These are phyloP conservation scores for Aspergillus versicolor DNA, from an alignment of 2,329 filamentous ascomycete genomes.

Conservation along the genomic window DNA sequence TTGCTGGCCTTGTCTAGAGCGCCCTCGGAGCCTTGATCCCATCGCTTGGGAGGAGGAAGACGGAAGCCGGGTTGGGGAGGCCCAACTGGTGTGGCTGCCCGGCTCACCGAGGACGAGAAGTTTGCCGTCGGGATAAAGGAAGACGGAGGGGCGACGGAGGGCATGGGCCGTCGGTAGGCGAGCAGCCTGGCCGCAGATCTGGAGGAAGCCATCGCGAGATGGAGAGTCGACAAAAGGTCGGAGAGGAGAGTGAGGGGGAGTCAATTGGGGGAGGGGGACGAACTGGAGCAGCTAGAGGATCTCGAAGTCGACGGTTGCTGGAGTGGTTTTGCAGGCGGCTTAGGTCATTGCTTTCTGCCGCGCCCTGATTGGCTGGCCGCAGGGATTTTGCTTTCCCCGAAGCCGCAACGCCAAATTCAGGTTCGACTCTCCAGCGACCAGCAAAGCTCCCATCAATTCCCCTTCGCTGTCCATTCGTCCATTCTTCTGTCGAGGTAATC, in stretches of 20 bases:
- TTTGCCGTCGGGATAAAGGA: conserved; percentile 51
- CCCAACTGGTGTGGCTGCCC: conserved; percentile 67
- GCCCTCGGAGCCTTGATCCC: conserved; percentile 76
- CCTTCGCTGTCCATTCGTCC: conserved; percentile 17
- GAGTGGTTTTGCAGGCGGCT: conserved; percentile 31
- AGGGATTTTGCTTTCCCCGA: conserved; percentile 35
- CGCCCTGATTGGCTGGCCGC: conserved; percentile 38
- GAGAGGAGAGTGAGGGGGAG: conserved; percentile 15
- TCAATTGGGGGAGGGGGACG: conserved; percentile 19
- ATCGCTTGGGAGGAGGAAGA: conserved; percentile 68
- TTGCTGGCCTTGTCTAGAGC: conserved; percentile 81
- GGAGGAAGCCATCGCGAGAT: conserved; percentile 45
- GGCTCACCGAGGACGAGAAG: conserved; percentile 64
- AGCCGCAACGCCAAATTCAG: conserved; percentile 28
- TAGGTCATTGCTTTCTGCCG: conserved; percentile 43
- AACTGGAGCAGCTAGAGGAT: conserved; percentile 16
- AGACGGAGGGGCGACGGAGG: conserved; percentile 29
- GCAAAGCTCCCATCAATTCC: conserved; percentile 14
- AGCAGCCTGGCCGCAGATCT: conserved; percentile 45
- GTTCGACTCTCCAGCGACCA: conserved; percentile 21
- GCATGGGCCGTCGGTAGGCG: conserved; percentile 39
- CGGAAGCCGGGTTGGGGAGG: conserved; percentile 81
- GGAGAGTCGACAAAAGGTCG: conserved; percentile 13
- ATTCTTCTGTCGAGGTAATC: conserved; percentile 14
- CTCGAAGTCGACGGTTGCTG: conserved; percentile 21